phyloP scores from a whole-genome alignment of 2,329 filamentous ascomycete genomes.

The Trichothecium sympodiale region DNA sequence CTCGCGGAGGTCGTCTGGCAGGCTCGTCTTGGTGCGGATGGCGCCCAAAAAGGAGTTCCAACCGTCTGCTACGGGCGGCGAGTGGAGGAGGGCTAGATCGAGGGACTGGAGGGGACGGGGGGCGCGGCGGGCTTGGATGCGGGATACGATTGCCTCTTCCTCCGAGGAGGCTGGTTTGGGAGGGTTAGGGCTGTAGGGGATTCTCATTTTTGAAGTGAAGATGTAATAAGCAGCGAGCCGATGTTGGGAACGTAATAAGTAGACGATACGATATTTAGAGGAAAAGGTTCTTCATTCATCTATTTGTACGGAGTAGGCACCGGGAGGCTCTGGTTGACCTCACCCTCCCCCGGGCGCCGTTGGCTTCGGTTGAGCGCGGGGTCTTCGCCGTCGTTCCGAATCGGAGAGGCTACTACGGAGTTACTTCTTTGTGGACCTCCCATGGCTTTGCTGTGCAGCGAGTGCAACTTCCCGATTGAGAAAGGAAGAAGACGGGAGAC shows the following conservation, averaged over 20 bases:
- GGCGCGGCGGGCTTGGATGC: conserved; percentile 52
- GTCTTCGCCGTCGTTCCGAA: no score
- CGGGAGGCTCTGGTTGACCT: not conserved
- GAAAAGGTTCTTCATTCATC: no score
- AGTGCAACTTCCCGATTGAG: no score
- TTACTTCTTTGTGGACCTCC: no score
- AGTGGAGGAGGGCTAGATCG: conserved; percentile 67
- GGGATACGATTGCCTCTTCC: conserved; percentile 42
- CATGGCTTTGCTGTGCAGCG: no score
- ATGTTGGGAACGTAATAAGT: no score
- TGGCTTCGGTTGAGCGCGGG: no score
- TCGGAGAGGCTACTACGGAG: no score
- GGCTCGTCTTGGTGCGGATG: conserved; percentile 40
- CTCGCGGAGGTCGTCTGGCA: conserved; percentile 53
- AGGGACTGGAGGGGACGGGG: conserved; percentile 63
- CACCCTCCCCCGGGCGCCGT: not conserved
- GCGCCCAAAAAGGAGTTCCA: conserved; percentile 62
- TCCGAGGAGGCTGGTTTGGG: conserved; percentile 25
- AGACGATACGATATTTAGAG: no score
- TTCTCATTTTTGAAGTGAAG: conserved; percentile 39
- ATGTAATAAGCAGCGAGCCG: not conserved
- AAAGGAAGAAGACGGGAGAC: no score
- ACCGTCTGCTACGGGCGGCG: conserved; percentile 62
- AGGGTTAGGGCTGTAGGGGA: conserved; percentile 51
- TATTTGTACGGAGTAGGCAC: not conserved